A percentile compares a stretch with the other conserved stretches of the same genome.
Evolutionary conservation across 2,329 filamentous ascomycete species (phyloP).

Genomic region (Capronia coronata): DNA sequence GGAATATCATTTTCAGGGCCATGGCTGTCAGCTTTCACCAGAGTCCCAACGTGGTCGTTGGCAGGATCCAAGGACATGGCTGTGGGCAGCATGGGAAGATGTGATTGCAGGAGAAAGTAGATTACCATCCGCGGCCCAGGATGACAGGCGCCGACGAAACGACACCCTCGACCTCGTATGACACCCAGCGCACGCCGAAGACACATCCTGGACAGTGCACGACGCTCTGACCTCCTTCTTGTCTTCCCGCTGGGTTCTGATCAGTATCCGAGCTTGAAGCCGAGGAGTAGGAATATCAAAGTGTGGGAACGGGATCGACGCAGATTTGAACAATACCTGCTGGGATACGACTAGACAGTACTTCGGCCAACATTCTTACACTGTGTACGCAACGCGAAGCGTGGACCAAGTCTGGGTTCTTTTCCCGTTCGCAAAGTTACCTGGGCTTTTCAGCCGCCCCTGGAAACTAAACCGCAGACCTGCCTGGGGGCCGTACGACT

Average conservation of each 20-base stretch:
- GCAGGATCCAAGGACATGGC: slow-evolving; percentile 19
- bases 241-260: not conserved
- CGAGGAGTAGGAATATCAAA: not conserved
- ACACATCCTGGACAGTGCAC: not conserved
- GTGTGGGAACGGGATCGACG: not conserved
- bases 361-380: no score
- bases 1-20: not conserved
- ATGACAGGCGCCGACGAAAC: slow-evolving; percentile 2
- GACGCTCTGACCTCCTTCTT: not conserved
- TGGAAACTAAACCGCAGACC: no score
- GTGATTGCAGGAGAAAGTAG: slow-evolving; percentile 16
- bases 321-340: no score
- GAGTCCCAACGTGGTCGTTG: slow-evolving; percentile 21
- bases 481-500: no score
- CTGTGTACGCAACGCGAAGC: no score
- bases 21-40: not conserved
- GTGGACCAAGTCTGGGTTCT: no score
- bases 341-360: no score
- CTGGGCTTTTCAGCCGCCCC: no score
- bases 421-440: no score
- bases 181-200: not conserved
- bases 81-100: slow-evolving; percentile 7
- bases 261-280: not conserved
- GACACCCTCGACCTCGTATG: not conserved
- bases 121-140: not conserved